Conservation (phyloP, 176 grass and related monocot species). For the Saccharum officinarum region DNA sequence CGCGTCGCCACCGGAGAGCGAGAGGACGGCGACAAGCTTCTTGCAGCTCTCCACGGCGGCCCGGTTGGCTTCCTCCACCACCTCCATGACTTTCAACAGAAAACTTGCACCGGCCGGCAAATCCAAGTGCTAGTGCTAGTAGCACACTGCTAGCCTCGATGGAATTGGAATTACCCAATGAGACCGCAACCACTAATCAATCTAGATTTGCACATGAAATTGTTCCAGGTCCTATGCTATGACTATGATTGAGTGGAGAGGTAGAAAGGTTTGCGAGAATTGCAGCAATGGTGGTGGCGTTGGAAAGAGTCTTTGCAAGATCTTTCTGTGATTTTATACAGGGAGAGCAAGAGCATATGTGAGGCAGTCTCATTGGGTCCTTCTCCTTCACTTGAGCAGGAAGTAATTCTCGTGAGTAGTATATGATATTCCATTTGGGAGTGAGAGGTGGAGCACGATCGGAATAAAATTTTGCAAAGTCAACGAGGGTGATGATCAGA, state of each 20-base stretch:
- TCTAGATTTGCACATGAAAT: background rate
- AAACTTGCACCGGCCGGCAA: slow-evolving; percentile 23
- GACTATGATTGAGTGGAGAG: background rate
- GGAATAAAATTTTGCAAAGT: slow-evolving; percentile 40
- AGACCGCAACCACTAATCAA: background rate
- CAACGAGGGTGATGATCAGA: slow-evolving; percentile 21
- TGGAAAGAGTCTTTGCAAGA: slow-evolving; percentile 23
- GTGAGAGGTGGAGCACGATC: slow-evolving; percentile 50
- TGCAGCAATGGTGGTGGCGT: slow-evolving; percentile 40
- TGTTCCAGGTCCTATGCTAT: background rate
- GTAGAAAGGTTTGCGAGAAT: background rate
- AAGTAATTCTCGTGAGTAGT: slow-evolving; percentile 39
- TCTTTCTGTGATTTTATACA: slow-evolving; percentile 29
- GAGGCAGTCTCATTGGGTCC: slow-evolving; percentile 12
- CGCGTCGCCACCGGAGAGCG: slow-evolving; percentile 29
- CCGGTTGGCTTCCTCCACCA: slow-evolving; percentile 45
- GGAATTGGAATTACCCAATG: background rate
- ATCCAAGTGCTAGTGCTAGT: slow-evolving; percentile 5
- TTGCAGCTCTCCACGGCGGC: slow-evolving; percentile 57
- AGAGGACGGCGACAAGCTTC: slow-evolving; percentile 43
- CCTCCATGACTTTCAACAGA: slow-evolving; percentile 31
- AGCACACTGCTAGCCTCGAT: background rate
- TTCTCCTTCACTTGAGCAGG: slow-evolving; percentile 48
- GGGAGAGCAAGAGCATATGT: slow-evolving; percentile 9
- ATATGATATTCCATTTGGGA: slow-evolving; percentile 31